phyloP scores from a whole-genome alignment of 192 early-diverging fungal species.

The Coemansia brasiliensis region DNA sequence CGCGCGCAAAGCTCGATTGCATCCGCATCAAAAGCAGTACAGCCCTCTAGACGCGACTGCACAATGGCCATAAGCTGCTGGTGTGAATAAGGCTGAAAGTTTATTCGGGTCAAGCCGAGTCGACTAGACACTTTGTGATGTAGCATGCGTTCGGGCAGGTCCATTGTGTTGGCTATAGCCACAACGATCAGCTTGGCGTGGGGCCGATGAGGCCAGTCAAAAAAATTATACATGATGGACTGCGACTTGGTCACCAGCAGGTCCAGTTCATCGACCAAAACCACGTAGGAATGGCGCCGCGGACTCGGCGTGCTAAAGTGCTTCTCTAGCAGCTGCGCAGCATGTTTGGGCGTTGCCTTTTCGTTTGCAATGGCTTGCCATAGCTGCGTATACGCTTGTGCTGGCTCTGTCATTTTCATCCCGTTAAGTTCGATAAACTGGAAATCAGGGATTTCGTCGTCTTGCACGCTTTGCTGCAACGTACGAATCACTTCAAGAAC shows the following conservation, averaged over 20 bases:
- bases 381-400: conserved; percentile 79
- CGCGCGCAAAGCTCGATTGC: conserved; percentile 93
- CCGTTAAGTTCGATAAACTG: conserved; percentile 95
- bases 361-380: conserved; percentile 69
- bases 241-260: conserved; percentile 89
- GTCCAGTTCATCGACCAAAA: conserved; percentile 97
- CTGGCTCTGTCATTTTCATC: conserved; percentile 93
- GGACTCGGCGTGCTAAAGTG: conserved; percentile 62
- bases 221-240: conserved; percentile 96
- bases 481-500: conserved; percentile 79
- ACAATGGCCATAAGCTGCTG: conserved; percentile 86
- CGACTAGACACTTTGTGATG: conserved; percentile 88
- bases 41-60: conserved; percentile 72
- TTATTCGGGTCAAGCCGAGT: conserved; percentile 84
- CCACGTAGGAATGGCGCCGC: conserved; percentile 56
- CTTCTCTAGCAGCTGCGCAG: conserved; percentile 72
- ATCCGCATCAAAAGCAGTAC: conserved; percentile 69
- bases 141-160: conserved; percentile 90
- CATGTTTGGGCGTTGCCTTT: conserved; percentile 70
- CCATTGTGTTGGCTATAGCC: conserved; percentile 98
- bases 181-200: conserved; percentile 86
- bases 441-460: conserved; percentile 67
- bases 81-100: conserved; percentile 90
- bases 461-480: conserved; percentile 60
- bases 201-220: conserved; percentile 91